These are phyloP conservation scores for Candida oleophila DNA, from an alignment of 805 yeast genomes.

Conservation along the genomic window DNA sequence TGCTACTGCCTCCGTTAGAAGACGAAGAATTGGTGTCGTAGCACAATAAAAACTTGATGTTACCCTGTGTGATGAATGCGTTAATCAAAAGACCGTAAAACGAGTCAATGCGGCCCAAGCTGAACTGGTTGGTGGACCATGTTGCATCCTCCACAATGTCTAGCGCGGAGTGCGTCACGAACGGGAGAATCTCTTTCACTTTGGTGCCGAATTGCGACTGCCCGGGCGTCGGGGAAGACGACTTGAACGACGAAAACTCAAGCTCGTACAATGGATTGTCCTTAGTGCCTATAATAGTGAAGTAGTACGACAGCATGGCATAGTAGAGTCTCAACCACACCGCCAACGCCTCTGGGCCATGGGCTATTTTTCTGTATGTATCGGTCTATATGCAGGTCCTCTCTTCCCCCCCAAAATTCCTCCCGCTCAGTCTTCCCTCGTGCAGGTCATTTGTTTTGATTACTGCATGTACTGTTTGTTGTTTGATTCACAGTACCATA, in stretches of 20 bases:
- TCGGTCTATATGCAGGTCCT: too few species aligned
- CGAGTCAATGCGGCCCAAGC: conserved; percentile 77
- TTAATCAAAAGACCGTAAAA: conserved; percentile 82
- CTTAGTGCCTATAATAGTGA: conserved; percentile 82
- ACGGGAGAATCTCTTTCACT: conserved; percentile 79
- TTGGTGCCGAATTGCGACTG: conserved; percentile 61
- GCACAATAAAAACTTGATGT: conserved; percentile 71
- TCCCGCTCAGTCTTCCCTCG: background rate
- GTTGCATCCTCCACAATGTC: conserved; percentile 91
- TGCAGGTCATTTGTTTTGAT: background rate
- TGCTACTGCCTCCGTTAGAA: conserved; percentile 52
- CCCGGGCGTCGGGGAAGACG: conserved; percentile 39
- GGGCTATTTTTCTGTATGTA: too few species aligned
- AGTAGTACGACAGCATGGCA: conserved; percentile 70
- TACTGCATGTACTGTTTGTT: background rate
- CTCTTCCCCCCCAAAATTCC: too few species aligned
- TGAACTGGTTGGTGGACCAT: conserved; percentile 66
- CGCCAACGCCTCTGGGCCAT: too few species aligned
- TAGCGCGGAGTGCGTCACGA: conserved; percentile 81
- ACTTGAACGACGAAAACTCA: conserved; percentile 73
- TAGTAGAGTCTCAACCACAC: too few species aligned
- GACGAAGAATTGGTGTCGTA: conserved; percentile 21
- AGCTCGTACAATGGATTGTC: conserved; percentile 87
- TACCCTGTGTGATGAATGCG: conserved; percentile 86
- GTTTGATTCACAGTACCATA: too few species aligned